phyloP scores from a whole-genome alignment of 257 asterid genomes.

The Eucommia ulmoides region DNA sequence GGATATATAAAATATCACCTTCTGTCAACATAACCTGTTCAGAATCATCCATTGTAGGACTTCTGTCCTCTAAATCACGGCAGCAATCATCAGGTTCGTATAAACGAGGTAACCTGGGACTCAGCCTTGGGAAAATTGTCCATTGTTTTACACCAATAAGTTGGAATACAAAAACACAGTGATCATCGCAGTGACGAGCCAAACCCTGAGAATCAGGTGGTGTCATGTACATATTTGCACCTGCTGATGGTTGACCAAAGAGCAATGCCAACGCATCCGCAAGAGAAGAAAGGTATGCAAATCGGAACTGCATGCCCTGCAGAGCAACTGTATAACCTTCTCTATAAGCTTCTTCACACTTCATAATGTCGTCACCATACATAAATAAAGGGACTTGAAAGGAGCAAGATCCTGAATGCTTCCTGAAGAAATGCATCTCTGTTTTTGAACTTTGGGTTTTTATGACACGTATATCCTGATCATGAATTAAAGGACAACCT shows the following conservation, averaged over 20 bases:
- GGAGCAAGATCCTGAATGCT: slow-evolving; percentile 16
- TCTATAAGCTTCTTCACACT: slow-evolving; percentile 50
- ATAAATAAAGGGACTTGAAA: slow-evolving; percentile 20
- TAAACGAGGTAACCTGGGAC: slow-evolving; percentile 52
- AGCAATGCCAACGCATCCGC: slow-evolving; percentile 54
- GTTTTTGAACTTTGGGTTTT: slow-evolving; percentile 26
- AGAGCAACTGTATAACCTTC: slow-evolving; percentile 68
- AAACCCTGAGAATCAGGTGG: slow-evolving; percentile 72
- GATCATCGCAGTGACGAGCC: slow-evolving; percentile 78
- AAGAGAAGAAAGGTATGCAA: slow-evolving; percentile 38
- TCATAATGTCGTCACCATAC: slow-evolving; percentile 28
- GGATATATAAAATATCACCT: slow-evolving; percentile 73
- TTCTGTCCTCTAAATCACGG: slow-evolving; percentile 15
- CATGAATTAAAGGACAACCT: slow-evolving; percentile 51
- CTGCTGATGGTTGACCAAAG: slow-evolving; percentile 84
- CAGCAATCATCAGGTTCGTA: slow-evolving; percentile 27
- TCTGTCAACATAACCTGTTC: slow-evolving; percentile 44
- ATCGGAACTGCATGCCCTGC: slow-evolving; percentile 69
- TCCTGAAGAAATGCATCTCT: slow-evolving; percentile 49
- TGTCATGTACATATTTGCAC: slow-evolving; percentile 74
- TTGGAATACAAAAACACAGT: slow-evolving; percentile 78
- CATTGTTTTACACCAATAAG: slow-evolving; percentile 53
- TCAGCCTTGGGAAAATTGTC: slow-evolving; percentile 30
- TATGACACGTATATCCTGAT: slow-evolving; percentile 66
- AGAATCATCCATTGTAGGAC: slow-evolving; percentile 14